Evolutionary conservation across 2,329 filamentous ascomycete genomes (phyloP).

Genomic region (Leptosphaerulina australis): DNA sequence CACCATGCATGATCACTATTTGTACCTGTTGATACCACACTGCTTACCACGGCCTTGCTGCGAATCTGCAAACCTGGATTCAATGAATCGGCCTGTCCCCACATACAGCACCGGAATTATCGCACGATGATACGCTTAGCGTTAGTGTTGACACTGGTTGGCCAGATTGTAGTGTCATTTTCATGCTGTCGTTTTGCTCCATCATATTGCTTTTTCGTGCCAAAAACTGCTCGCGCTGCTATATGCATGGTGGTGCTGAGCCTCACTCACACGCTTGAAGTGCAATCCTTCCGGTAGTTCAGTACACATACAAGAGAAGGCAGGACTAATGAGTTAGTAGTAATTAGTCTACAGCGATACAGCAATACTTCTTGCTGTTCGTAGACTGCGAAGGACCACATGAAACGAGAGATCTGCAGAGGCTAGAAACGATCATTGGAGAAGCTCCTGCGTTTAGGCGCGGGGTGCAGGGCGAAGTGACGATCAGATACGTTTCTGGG

Average conservation of each 20-base stretch:
- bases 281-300: no score
- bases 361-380: no score
- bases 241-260: conserved; percentile 19
- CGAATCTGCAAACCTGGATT: background rate
- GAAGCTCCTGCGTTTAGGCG: conserved; percentile 6
- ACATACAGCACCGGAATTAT: background rate
- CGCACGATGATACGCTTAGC: background rate
- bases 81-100: background rate
- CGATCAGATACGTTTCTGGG: background rate
- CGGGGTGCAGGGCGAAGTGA: conserved; percentile 15
- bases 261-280: no score
- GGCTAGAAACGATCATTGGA: background rate
- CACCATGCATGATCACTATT: no score
- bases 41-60: no score
- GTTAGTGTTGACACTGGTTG: background rate
- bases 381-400: no score
- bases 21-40: no score
- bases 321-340: no score
- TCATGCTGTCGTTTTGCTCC: background rate
- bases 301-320: no score
- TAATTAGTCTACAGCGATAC: no score
- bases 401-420: conserved; percentile 10
- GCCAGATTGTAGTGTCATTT: conserved; percentile 2
- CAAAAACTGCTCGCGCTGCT: conserved; percentile 14
- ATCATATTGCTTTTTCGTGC: conserved; percentile 26